Conservation (phyloP, 495 filamentous ascomycete species). For the Collariella sp. region DNA sequence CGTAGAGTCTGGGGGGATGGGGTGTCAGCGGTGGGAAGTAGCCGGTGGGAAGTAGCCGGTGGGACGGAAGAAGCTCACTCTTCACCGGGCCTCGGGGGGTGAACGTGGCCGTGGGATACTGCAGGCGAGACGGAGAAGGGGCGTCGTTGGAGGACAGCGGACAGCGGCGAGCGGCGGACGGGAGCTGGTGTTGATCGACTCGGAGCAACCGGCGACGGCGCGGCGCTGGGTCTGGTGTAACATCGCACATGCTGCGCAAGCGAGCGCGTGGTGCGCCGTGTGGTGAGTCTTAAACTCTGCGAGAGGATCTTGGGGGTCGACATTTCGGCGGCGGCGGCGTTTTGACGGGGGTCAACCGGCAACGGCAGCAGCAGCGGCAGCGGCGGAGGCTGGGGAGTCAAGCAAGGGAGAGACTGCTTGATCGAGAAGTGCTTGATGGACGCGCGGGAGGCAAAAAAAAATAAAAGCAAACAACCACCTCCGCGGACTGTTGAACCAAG, state of each 20-base stretch:
- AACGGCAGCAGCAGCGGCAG: background rate
- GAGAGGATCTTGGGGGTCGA: conserved; percentile 15
- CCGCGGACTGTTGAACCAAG: background rate
- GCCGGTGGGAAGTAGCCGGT: background rate
- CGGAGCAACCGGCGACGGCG: conserved; percentile 4
- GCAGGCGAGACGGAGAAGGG: conserved; percentile 53
- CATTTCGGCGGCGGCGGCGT: conserved; percentile 14
- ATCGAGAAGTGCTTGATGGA: background rate
- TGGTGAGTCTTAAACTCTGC: conserved; percentile 14
- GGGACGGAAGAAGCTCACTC: conserved; percentile 59
- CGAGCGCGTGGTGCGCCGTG: conserved; percentile 8
- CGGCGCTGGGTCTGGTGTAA: conserved; percentile 16
- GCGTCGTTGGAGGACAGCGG: conserved; percentile 1
- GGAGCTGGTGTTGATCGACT: background rate
- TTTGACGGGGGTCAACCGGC: background rate
- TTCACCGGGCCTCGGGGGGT: conserved; percentile 83
- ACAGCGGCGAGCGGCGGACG: background rate
- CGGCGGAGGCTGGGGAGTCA: background rate
- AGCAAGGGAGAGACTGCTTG: background rate
- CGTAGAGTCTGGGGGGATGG: conserved; percentile 53
- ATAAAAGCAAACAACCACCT: conserved; percentile 7
- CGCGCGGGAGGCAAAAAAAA: background rate
- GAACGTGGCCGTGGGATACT: conserved; percentile 65
- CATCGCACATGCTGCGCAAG: conserved; percentile 18
- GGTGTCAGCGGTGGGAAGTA: background rate